Evolutionary conservation across 371 early-diverging fungal genomes (phyloP).

Genomic region (Mortierella sp.): DNA sequence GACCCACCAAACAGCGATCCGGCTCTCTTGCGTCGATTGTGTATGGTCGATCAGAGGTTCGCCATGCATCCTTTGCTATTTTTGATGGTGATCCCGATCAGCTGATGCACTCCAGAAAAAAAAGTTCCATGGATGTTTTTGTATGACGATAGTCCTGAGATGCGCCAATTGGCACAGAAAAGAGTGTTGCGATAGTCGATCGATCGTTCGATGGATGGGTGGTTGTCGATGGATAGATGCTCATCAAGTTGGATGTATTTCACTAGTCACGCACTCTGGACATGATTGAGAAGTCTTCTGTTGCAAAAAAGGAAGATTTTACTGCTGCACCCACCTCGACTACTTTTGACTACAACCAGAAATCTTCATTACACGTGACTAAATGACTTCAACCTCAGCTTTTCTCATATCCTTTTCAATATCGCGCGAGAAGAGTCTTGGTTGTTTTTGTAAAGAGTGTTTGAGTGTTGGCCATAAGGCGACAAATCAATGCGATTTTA

Average conservation of each 20-base stretch:
- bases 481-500: no score
- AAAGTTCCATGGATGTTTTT: no score
- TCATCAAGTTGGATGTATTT: no score
- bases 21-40: neutral
- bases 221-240: neutral
- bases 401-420: neutral
- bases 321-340: neutral
- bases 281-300: slow-evolving; percentile 24
- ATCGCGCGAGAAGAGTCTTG: neutral
- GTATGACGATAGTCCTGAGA: neutral
- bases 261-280: slow-evolving; percentile 15
- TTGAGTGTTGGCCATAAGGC: no score
- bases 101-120: neutral
- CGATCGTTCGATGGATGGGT: neutral
- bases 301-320: slow-evolving; percentile 32
- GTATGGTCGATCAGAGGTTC: slow-evolving; percentile 8
- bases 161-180: neutral
- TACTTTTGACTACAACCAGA: neutral
- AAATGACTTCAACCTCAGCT: neutral
- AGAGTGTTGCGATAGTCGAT: neutral
- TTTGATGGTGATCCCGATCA: neutral
- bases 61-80: neutral
- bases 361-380: neutral
- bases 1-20: neutral
- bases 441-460: no score